These are phyloP conservation scores for Nicotiana rustica DNA, from an alignment of 305 asterid genomes.

Conservation along the genomic window DNA sequence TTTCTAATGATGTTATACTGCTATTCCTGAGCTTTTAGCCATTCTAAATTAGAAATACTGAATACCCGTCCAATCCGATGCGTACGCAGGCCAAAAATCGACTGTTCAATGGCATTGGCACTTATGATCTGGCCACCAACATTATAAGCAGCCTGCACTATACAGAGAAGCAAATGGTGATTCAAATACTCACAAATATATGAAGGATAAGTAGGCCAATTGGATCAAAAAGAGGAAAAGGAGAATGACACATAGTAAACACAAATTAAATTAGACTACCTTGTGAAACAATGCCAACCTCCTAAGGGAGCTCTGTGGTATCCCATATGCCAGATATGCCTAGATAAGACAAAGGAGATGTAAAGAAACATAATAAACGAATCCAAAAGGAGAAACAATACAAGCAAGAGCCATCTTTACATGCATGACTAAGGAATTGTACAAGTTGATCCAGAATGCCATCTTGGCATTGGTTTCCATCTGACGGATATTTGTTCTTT, in stretches of 20 bases:
- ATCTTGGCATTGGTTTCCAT: conserved; percentile 55
- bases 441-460: conserved; percentile 74
- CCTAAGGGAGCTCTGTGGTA: conserved; percentile 71
- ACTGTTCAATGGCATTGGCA: conserved; percentile 65
- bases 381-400: background rate
- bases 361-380: conserved; percentile 24
- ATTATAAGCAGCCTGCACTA: conserved; percentile 71
- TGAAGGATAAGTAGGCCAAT: background rate
- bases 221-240: background rate
- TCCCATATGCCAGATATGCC: conserved; percentile 70
- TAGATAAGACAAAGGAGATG: conserved; percentile 35
- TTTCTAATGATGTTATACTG: background rate
- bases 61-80: conserved; percentile 63
- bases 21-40: background rate
- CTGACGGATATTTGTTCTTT: conserved; percentile 51
- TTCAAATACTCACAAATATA: conserved; percentile 31
- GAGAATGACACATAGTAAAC: background rate
- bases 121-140: conserved; percentile 59
- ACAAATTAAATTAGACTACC: conserved; percentile 49
- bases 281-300: conserved; percentile 73
- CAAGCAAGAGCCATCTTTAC: conserved; percentile 41
- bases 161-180: conserved; percentile 39
- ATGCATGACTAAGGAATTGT: conserved; percentile 72
- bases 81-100: conserved; percentile 59
- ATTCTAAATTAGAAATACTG: conserved; percentile 11